These are phyloP conservation scores for Pestalotiopsis sp. DNA, from an alignment of 2,329 filamentous ascomycete genomes.

Conservation along the genomic window DNA sequence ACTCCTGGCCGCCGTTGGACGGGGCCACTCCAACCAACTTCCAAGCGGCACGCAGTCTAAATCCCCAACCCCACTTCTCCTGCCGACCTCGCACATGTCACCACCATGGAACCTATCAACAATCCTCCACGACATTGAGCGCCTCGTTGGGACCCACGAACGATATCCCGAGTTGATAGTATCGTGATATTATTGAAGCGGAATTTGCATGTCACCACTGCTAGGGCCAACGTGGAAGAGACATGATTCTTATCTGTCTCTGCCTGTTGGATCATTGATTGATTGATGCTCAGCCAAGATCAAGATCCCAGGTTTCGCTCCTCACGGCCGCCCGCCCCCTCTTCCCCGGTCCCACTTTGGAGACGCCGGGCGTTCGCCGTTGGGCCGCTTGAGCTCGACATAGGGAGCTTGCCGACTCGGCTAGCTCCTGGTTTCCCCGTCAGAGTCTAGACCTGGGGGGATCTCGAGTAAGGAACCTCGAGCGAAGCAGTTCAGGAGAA, in stretches of 20 bases:
- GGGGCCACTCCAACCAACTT: neutral
- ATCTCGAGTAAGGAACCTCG: neutral
- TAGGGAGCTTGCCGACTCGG: neutral
- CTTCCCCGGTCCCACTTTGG: neutral
- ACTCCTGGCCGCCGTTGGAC: neutral
- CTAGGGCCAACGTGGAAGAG: too few species aligned
- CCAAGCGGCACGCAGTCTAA: neutral
- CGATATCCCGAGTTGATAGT: too few species aligned
- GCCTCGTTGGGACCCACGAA: neutral
- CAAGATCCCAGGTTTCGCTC: neutral
- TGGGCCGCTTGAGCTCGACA: neutral
- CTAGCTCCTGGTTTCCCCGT: neutral
- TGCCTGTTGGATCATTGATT: neutral
- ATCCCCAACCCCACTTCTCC: neutral
- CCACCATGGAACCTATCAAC: neutral
- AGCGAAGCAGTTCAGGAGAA: neutral
- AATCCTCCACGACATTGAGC: neutral
- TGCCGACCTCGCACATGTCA: slow-evolving; percentile 7
- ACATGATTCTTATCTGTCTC: too few species aligned
- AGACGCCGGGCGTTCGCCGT: neutral
- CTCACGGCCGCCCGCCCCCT: neutral
- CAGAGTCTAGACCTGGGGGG: neutral
- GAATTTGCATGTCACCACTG: too few species aligned
- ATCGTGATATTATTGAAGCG: too few species aligned
- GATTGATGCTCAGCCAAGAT: neutral